Percentiles rank a stretch among this genome's conserved stretches.
Conservation (phyloP, 129 eudicot genomes). For the Erigeron canadensis region DNA sequence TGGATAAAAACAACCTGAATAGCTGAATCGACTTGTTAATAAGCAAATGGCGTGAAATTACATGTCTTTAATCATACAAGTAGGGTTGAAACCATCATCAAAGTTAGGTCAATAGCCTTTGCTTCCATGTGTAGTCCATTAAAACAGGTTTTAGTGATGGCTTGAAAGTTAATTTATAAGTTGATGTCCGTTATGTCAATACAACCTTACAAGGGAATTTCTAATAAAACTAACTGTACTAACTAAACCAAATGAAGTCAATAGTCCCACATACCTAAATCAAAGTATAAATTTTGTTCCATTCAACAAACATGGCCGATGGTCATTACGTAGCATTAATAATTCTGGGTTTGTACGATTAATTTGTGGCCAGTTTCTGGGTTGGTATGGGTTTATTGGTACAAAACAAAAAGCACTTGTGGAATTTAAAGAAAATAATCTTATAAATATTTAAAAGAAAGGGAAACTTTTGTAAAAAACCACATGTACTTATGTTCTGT, state of each 20-base stretch:
- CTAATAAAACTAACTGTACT: neutral
- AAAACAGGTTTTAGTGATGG: neutral
- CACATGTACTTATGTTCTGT: too few species aligned
- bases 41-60: neutral
- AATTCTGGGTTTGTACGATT: too few species aligned
- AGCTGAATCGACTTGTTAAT: neutral
- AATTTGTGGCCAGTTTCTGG: too few species aligned
- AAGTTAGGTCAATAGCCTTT: neutral
- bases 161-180: neutral
- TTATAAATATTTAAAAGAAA: too few species aligned
- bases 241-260: neutral
- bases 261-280: too few species aligned
- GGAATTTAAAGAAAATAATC: too few species aligned
- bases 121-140: neutral
- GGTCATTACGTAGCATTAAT: too few species aligned
- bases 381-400: too few species aligned
- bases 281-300: neutral
- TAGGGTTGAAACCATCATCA: slow-evolving; percentile 5
- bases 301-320: too few species aligned
- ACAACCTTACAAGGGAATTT: neutral
- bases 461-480: too few species aligned
- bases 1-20: neutral
- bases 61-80: neutral
- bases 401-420: too few species aligned
- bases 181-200: neutral